phyloP scores from a whole-genome alignment of 768 basidiomycete species.

The Cyathus striatus region DNA sequence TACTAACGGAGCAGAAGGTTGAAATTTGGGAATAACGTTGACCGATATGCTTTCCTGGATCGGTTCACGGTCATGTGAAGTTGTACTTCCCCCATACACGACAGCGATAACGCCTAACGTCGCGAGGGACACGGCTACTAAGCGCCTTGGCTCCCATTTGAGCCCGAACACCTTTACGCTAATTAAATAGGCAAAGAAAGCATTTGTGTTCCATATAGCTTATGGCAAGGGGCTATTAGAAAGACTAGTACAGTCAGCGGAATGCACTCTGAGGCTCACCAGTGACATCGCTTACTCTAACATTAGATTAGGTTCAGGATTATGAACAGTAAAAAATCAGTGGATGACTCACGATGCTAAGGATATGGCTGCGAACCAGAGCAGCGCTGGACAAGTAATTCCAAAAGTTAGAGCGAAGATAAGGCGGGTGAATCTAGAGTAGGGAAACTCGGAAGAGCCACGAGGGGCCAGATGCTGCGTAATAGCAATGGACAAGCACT shows the following conservation, averaged over 20 bases:
- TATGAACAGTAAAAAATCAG: slow-evolving; percentile 1
- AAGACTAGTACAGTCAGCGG: not conserved
- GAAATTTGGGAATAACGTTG: slow-evolving; percentile 9
- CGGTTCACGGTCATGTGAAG: slow-evolving; percentile 9
- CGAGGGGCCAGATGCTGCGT: slow-evolving; percentile 38
- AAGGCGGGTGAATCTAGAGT: slow-evolving; percentile 29
- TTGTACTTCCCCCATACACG: slow-evolving; percentile 67
- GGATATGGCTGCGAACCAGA: slow-evolving; percentile 74
- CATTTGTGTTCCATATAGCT: slow-evolving; percentile 84
- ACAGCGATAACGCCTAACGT: slow-evolving; percentile 77
- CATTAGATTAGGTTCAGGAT: slow-evolving; percentile 5
- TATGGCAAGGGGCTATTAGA: slow-evolving; percentile 8
- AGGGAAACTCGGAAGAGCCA: slow-evolving; percentile 30
- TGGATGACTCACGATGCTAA: slow-evolving; percentile 61
- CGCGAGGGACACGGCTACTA: slow-evolving; percentile 74
- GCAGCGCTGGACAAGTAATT: slow-evolving; percentile 56
- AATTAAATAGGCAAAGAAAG: slow-evolving; percentile 89
- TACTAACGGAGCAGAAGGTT: slow-evolving; percentile 50
- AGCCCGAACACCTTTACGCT: slow-evolving; percentile 65
- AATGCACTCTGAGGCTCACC: slow-evolving; percentile 24
- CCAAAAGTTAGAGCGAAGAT: slow-evolving; percentile 45
- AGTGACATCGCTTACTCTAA: slow-evolving; percentile 79
- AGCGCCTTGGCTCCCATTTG: slow-evolving; percentile 56
- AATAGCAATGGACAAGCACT: slow-evolving; percentile 47
- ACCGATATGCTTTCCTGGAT: slow-evolving; percentile 8